Evolutionary conservation across 2,329 filamentous ascomycete species (phyloP), one percentile per base, ranked within the genome.

Genomic region (Fusarium sp.): DNA sequence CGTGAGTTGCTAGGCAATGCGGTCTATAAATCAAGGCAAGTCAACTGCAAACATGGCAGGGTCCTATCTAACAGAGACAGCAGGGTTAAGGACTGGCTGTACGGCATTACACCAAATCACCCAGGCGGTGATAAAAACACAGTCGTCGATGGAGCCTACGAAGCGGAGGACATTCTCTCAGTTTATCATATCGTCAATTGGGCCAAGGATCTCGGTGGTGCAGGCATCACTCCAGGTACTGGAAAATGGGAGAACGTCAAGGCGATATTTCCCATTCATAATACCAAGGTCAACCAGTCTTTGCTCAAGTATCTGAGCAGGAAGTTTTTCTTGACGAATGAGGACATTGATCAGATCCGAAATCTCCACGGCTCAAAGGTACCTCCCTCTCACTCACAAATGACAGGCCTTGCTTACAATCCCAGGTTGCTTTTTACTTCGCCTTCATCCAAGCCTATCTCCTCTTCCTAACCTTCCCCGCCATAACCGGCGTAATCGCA

Each of bases 361-460:
- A 83, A 91, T 66, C 79, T 90, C 6, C 88, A 90, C 73, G 91
- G 90, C 12, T 84, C 90, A 67, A 90, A 91, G 80, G 79, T 79
- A 49, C 20, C 17, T 3, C 12, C 7, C 13, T n/a, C 6, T 26
- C 13, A 11, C 1, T 10, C 10, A 2, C 11, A 0, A 0, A 23
- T 23, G 23, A 3, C 23, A 9, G 17, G 1, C 1, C 1, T 32
- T 3, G 6, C 38, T 55, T 1, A 60, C 9, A 7, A 1, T 1
- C 0, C 0, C 17, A 89, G 86, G 88, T 93, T 57, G 92, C 91
- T 6, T 94, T 92, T 76, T 95, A 95, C 80, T 95, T 93, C 77
- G 92, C 92, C n/a, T 95, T 94, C 73, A 91, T 92, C 27, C 92
- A 94, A 75, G 89, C 88, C 17, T 95, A 95, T 77, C 91, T 92